Evolutionary conservation across 768 basidiomycete genomes (phyloP).

Genomic region (Amanita molliuscula): DNA sequence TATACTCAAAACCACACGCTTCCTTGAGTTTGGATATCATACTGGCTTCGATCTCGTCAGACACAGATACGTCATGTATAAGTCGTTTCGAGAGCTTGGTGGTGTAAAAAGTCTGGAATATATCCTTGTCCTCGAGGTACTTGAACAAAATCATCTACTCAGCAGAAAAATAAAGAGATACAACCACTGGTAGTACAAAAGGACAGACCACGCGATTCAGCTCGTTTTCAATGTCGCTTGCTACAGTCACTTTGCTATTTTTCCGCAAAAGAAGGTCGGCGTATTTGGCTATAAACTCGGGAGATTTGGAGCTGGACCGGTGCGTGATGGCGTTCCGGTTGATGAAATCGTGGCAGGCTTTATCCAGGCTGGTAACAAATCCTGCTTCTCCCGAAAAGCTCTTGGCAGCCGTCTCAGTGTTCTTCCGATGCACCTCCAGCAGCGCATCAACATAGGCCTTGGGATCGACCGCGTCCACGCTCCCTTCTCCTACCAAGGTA

Average conservation of each 20-base stretch:
- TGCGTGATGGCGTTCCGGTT: conserved; percentile 90
- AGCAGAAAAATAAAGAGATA: conserved; percentile 17
- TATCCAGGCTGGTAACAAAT: conserved; percentile 88
- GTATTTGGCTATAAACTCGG: conserved; percentile 88
- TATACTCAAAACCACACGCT: conserved; percentile 94
- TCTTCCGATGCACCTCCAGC: conserved; percentile 86
- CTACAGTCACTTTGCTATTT: conserved; percentile 93
- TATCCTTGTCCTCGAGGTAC: conserved; percentile 97
- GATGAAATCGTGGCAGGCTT: conserved; percentile 93
- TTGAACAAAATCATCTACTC: conserved; percentile 93
- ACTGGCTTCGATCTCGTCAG: conserved; percentile 91
- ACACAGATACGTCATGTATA: conserved; percentile 83
- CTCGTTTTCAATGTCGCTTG: conserved; percentile 81
- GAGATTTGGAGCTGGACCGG: conserved; percentile 76
- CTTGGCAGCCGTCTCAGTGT: conserved; percentile 76
- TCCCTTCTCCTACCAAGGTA: conserved; percentile 51
- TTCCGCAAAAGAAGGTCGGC: conserved; percentile 84
- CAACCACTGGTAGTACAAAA: conserved; percentile 23
- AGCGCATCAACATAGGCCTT: conserved; percentile 92
- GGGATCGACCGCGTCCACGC: conserved; percentile 65
- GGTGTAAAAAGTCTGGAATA: conserved; percentile 97
- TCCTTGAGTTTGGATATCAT: conserved; percentile 99
- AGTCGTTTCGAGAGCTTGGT: conserved; percentile 90
- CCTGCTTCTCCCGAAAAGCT: conserved; percentile 90
- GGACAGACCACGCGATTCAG: conserved; percentile 76